A percentile compares a stretch with the other conserved stretches of the same genome.
These are phyloP conservation scores for Pseudonitzschia pungens DNA, from an alignment of 108 stramenopile genomes.

Conservation along the genomic window DNA sequence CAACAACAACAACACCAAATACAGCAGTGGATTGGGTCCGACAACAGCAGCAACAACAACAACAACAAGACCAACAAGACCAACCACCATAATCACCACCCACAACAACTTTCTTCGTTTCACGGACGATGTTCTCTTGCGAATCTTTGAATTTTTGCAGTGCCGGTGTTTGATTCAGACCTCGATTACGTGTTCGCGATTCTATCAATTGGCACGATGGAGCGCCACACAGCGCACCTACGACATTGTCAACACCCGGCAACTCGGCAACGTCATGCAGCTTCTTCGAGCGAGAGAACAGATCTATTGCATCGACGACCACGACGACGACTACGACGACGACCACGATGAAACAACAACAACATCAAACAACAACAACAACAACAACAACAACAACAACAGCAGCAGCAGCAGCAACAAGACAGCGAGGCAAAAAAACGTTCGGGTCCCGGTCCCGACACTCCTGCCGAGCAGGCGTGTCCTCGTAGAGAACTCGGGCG, in stretches of 20 bases:
- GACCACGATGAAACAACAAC: no score
- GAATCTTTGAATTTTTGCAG: constrained; percentile 70
- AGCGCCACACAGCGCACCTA: constrained; percentile 61
- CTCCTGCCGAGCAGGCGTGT: constrained; percentile 56
- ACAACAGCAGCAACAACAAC: neutral
- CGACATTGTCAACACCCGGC: constrained; percentile 45
- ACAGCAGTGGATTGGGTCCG: neutral
- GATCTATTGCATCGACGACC: constrained; percentile 49
- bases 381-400: no score
- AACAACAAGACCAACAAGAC: neutral
- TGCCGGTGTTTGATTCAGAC: constrained; percentile 60
- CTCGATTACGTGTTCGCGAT: constrained; percentile 63
- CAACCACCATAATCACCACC: constrained; percentile 10
- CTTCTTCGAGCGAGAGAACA: constrained; percentile 76
- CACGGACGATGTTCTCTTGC: constrained; percentile 70
- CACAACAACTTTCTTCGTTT: constrained; percentile 54
- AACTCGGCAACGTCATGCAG: constrained; percentile 62
- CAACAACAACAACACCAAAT: no score
- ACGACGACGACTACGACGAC: neutral
- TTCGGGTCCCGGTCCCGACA: constrained; percentile 64
- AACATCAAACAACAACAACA: no score
- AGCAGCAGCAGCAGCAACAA: neutral
- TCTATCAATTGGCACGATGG: constrained; percentile 51
- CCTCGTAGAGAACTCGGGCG: constrained; percentile 57
- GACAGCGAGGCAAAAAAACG: neutral